Evolutionary conservation across 768 basidiomycete species (phyloP), one percentile per base, ranked within the genome.

Genomic region (Naganishia antarctica): DNA sequence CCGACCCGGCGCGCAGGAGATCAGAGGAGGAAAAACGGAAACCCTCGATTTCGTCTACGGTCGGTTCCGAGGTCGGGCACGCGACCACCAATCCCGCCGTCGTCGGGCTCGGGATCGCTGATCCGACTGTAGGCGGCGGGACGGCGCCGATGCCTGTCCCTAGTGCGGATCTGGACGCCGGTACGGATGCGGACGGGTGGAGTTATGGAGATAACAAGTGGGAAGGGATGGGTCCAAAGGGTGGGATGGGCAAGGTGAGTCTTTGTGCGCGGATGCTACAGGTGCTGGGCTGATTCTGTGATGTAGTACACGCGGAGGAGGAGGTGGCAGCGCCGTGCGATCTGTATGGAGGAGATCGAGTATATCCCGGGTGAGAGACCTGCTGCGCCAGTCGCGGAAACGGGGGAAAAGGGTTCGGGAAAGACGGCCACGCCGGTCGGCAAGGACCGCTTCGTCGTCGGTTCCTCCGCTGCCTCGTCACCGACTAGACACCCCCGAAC

Each of bases 161-260:
- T 46, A 29, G 37, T 21, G 49, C 53, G 32, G 68, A 71, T 44
- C 31, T 71, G 26, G 63, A 69, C 13, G 65, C 64, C 1, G 61
- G 32, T 9, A 94, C 91, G 1, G 92, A 97, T 73, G 73, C 81
- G 3, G 90, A 93, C 66, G 92, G 92, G 4, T 97, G 92, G 92
- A 83, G 91, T 6, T 96, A 91, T 71, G 87, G 86, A 1, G 92
- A 93, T 70, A 97, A 97, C 76, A 94, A 96, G 75, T 97, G 92
- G 92, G 91, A 96, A 73, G 82, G 80, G 21, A 81, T 83, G 47
- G 86, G 84, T 60, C 80, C 80, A 61, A 87, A 86, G 69, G 89
- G 90, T 50, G 90, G 90, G 6, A 83, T 93, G 79, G 88, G 91
- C 75, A 92, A 92, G 81, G 77, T 78, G 47, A 66, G 73, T 70